These are phyloP conservation scores for Schizosaccharomyces lindneri DNA, from an alignment of 805 yeast species.

Conservation along the genomic window DNA sequence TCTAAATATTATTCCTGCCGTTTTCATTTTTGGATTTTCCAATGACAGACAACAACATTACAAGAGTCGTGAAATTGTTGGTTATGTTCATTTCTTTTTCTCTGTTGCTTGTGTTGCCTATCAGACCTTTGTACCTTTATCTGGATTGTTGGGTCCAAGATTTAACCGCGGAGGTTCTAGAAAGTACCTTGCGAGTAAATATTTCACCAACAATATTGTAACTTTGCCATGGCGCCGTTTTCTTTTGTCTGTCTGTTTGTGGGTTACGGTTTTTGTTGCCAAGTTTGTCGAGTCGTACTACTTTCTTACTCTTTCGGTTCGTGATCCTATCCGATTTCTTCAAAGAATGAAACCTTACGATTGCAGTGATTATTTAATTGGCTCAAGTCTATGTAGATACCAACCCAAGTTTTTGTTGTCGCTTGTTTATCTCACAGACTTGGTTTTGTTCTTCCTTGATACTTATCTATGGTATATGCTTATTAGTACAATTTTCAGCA, in stretches of 20 bases:
- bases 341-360: constrained; percentile 58
- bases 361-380: constrained; percentile 94
- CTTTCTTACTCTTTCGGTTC: constrained; percentile 66
- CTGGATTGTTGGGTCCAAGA: constrained; percentile 88
- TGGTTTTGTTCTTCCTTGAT: constrained; percentile 92
- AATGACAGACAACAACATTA: constrained; percentile 44
- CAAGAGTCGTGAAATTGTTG: constrained; percentile 47
- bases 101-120: constrained; percentile 63
- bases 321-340: constrained; percentile 84
- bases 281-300: constrained; percentile 76
- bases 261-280: constrained; percentile 75
- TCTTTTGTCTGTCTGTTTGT: constrained; percentile 86
- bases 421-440: constrained; percentile 75
- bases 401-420: constrained; percentile 80
- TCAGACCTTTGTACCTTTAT: constrained; percentile 86
- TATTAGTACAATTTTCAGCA: constrained; percentile 80
- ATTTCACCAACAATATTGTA: constrained; percentile 80
- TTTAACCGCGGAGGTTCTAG: constrained; percentile 64
- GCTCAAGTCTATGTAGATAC: constrained; percentile 44
- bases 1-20: constrained; percentile 61
- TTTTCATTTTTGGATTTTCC: constrained; percentile 52
- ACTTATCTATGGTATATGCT: constrained; percentile 97
- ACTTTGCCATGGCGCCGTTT: constrained; percentile 64
- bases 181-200: constrained; percentile 74
- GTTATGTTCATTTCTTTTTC: constrained; percentile 76